These are phyloP conservation scores for Obba rivulosa DNA, from an alignment of 768 basidiomycete genomes.

Conservation along the genomic window DNA sequence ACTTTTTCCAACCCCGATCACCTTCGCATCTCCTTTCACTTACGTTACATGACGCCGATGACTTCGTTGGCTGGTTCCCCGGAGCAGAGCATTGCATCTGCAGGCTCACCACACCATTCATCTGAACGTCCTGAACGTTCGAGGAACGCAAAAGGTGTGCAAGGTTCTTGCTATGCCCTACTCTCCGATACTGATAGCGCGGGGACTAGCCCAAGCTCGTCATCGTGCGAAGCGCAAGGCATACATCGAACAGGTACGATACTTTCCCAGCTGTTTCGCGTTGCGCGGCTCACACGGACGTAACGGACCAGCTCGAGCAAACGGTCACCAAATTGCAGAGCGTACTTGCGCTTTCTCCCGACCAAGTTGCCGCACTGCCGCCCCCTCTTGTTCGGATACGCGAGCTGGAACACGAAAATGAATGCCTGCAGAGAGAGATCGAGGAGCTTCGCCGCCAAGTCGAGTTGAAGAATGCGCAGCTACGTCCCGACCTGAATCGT, in stretches of 20 bases:
- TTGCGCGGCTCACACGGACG: conserved; percentile 5
- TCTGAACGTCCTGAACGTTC: conserved; percentile 17
- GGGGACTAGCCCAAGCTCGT: conserved; percentile 64
- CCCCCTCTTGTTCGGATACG: conserved; percentile 71
- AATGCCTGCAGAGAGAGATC: conserved; percentile 63
- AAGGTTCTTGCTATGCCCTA: not conserved
- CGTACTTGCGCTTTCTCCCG: conserved; percentile 64
- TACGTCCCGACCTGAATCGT: conserved; percentile 18
- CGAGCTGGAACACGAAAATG: conserved; percentile 80
- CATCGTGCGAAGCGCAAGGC: conserved; percentile 92
- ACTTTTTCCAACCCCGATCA: conserved; percentile 20
- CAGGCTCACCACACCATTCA: not conserved
- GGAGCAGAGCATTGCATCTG: conserved; percentile 8
- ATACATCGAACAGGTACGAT: conserved; percentile 78
- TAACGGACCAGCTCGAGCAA: conserved; percentile 61
- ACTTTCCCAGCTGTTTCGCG: not conserved
- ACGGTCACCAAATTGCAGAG: conserved; percentile 83
- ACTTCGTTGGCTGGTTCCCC: conserved; percentile 13
- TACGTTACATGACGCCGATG: conserved; percentile 21
- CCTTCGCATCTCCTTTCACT: conserved; percentile 17
- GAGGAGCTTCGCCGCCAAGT: conserved; percentile 70
- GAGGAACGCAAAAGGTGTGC: conserved; percentile 23
- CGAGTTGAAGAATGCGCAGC: conserved; percentile 21
- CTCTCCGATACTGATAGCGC: not conserved
- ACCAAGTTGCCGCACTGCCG: conserved; percentile 69